Evolutionary conservation across 371 early-diverging fungal species (phyloP), one percentile per base, ranked within the genome.

Genomic region (Syncephalis fuscata): DNA sequence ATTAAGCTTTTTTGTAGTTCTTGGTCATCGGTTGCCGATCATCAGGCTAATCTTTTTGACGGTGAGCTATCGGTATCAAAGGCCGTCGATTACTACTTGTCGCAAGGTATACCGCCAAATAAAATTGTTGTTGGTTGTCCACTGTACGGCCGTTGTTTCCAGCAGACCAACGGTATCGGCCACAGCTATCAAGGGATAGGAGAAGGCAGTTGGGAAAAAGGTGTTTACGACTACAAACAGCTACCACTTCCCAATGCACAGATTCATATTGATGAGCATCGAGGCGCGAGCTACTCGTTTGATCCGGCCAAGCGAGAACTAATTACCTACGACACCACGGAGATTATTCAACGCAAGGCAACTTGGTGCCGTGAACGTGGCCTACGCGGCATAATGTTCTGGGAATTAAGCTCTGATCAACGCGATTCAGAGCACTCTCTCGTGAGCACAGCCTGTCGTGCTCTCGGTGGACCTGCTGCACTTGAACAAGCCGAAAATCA

Each of bases 141-240:
- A 11, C 61, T 82, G 54, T 92, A 91, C 58, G 88, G 88, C 1
- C 78, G 93, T 32, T 85, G 74, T 1, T 94, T 91, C 59, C 68
- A 71, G 46, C 79, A 85, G 51, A 90, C 88, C 4, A 57, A 69
- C 50, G 74, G 85, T 36, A 52, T 79, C 1, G 76, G 75, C 1
- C 53, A 66, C 10, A 39, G 64, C 20, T 73, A 78, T 62, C 58
- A 69, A 39, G 81, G 83, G 3, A 55, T 76, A 10, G 82, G 82
- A 0, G 48, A 63, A 19, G 85, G 82, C 8, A 70, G 80, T 2
- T 88, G 90, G 88, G 91, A 92, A 58, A 67, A 69, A 43, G 92
- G 92, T 0, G 68, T 83, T 1, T 76, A 75, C 51, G 88, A 88
- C 58, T 82, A 79, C 60, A 79, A 77, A 55, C 46, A 56, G 5